Evolutionary conservation across 1,284 basidiomycete species (phyloP).

Genomic region (Sphagnurus paluster): DNA sequence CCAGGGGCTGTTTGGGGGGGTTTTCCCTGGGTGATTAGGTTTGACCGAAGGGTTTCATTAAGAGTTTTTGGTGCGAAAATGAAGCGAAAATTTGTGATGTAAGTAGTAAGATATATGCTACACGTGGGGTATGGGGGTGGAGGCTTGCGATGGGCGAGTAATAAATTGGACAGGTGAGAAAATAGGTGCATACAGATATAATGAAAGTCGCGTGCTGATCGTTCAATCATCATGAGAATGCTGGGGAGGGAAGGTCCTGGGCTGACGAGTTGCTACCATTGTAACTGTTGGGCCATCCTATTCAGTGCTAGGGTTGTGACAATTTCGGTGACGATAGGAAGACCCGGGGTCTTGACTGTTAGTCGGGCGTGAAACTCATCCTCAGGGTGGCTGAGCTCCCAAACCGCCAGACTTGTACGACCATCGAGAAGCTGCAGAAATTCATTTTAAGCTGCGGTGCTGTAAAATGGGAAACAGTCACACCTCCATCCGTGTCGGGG

Average conservation of each 20-base stretch:
- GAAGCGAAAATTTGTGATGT: constrained; percentile 16
- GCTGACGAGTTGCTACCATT: constrained; percentile 40
- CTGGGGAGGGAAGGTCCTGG: constrained; percentile 2
- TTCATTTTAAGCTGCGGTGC: no score
- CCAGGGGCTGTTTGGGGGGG: constrained; percentile 1
- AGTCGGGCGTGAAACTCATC: constrained; percentile 60
- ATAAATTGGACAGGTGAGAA: neutral
- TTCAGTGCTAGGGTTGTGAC: constrained; percentile 68
- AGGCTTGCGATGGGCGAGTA: constrained; percentile 9
- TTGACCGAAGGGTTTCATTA: constrained; percentile 16
- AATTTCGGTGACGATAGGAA: constrained; percentile 69
- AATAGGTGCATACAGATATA: neutral
- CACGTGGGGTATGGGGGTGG: constrained; percentile 16
- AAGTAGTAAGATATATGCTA: constrained; percentile 8
- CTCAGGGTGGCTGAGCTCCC: constrained; percentile 58
- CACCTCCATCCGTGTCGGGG: constrained; percentile 67
- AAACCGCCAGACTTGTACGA: constrained; percentile 55
- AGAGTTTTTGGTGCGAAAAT: constrained; percentile 17
- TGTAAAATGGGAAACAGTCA: no score
- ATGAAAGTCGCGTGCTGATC: constrained; percentile 4
- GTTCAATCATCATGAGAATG: constrained; percentile 2
- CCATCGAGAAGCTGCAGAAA: constrained; percentile 56
- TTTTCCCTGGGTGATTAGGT: constrained; percentile 20
- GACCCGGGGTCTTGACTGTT: constrained; percentile 52
- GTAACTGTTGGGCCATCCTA: constrained; percentile 57